phyloP scores from a whole-genome alignment of 2,329 filamentous ascomycete species.

The Graphilbum ipis-grandicollis region DNA sequence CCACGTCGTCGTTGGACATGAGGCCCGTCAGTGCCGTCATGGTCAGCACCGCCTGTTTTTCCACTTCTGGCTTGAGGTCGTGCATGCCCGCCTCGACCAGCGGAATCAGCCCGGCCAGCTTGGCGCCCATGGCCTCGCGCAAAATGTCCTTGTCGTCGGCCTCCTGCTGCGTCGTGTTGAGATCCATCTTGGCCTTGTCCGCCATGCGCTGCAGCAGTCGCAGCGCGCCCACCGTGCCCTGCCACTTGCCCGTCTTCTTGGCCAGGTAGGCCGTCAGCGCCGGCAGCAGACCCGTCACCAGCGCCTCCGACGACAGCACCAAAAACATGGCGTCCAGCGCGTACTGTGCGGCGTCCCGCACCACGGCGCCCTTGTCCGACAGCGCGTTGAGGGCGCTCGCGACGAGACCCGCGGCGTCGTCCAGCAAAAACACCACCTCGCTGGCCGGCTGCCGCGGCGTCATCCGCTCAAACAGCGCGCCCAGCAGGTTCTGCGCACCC shows the following conservation, averaged over 20 bases:
- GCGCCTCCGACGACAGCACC: slow-evolving; percentile 62
- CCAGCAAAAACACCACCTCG: slow-evolving; percentile 68
- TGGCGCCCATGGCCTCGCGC: slow-evolving; percentile 76
- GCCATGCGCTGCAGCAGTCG: slow-evolving; percentile 84
- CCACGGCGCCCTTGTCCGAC: slow-evolving; percentile 75
- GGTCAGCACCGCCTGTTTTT: slow-evolving; percentile 78
- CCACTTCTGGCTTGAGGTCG: slow-evolving; percentile 77
- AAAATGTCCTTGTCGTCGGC: slow-evolving; percentile 78
- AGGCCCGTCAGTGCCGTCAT: slow-evolving; percentile 85
- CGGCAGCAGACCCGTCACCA: slow-evolving; percentile 70
- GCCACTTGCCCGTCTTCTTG: slow-evolving; percentile 88
- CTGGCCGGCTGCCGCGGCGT: slow-evolving; percentile 58
- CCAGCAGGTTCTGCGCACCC: slow-evolving; percentile 85
- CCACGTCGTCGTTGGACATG: slow-evolving; percentile 92
- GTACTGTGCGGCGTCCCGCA: slow-evolving; percentile 85
- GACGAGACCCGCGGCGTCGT: slow-evolving; percentile 61
- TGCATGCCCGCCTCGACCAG: slow-evolving; percentile 89
- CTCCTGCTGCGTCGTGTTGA: slow-evolving; percentile 63
- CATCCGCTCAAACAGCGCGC: slow-evolving; percentile 83
- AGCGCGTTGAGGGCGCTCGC: slow-evolving; percentile 64
- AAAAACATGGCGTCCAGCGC: slow-evolving; percentile 78
- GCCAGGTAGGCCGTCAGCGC: slow-evolving; percentile 56
- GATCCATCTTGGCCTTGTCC: slow-evolving; percentile 76
- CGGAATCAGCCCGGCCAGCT: slow-evolving; percentile 74
- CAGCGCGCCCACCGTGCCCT: slow-evolving; percentile 78